Evolutionary conservation across 768 basidiomycete genomes (phyloP).

Genomic region (Lentinula sp.): DNA sequence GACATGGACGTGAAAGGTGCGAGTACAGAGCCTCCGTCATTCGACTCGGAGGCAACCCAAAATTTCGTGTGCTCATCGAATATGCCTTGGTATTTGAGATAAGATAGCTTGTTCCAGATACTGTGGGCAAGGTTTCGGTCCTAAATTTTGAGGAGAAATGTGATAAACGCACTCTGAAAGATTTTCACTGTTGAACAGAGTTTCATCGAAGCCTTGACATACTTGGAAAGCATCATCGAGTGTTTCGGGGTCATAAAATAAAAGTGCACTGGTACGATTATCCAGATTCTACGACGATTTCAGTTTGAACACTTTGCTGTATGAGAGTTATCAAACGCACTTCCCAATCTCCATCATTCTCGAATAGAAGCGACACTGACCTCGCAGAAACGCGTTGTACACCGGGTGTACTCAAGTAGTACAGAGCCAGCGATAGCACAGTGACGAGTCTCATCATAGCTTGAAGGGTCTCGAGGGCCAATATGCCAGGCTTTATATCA

Average conservation of each 20-base stretch:
- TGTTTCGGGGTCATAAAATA: constrained; percentile 9
- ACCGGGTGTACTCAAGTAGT: neutral
- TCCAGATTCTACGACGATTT: constrained; percentile 5
- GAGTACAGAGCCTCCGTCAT: neutral
- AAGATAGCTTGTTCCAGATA: neutral
- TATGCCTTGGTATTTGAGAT: neutral
- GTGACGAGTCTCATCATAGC: neutral
- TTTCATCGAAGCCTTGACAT: constrained; percentile 11
- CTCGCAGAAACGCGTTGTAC: neutral
- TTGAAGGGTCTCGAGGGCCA: neutral
- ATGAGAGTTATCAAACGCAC: constrained; percentile 1
- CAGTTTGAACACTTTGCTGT: no score
- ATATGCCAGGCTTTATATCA: neutral
- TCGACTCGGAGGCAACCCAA: constrained; percentile 4
- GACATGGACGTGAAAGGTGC: neutral
- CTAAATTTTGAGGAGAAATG: neutral
- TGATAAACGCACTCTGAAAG: neutral
- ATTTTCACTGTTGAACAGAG: constrained; percentile 1
- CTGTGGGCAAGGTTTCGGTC: neutral
- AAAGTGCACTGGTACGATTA: constrained; percentile 11
- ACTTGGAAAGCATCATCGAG: constrained; percentile 6
- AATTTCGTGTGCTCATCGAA: neutral
- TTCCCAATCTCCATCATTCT: constrained; percentile 15
- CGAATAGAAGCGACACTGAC: constrained; percentile 11
- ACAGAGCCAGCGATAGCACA: neutral